Base-by-base conservation (phyloP, 805 yeast species). In the Wilhelminamyces savonicus region DNA sequence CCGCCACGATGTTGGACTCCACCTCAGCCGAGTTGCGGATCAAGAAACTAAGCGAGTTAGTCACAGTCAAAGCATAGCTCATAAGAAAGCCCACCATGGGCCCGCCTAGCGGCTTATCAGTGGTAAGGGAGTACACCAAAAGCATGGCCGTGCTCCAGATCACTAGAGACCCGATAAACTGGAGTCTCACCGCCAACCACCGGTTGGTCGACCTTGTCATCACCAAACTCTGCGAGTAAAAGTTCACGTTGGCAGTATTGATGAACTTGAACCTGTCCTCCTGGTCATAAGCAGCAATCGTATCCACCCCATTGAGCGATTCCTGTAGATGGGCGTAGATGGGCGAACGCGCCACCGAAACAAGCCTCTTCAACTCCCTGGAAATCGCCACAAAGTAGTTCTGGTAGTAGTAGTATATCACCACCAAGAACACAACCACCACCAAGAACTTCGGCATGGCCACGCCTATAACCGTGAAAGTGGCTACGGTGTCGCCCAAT, bases 321-420 rank as follows among this genome's bases (percentile, higher is more conserved):
- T 87, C 96, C 48, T 83, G 88, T 39, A 87, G 68, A 41, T 82
- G 86, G 0, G 94, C 82, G 60, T 73, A 82, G 12, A 85, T 76
- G 3, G 95, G 95, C 33, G 84, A 74, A 45, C 74, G 69, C 4
- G 90, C 69, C 14, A 76, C 66, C 30, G 82, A 76, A 27, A 73
- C 75, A 29, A 85, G 61, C 45, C 95, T 71, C 50, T 82, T 83
- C 44, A 86, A 62, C 50, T 86, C 95, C 44, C 95, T 70, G 7
- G 87, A 73, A 1, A 85, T 69, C 4, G 76, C 65, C 37, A 79
- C 69, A 52, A 82, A 87, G 53, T 68, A 80, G 28, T 62, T 60
- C 34, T 85, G 94, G 50, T 79, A 82, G 52, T 80, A 78, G 27
- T 71, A 51, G 54, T 85, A 86, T 28, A 84, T 50, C 19, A 71